Conservation (phyloP, 129 eudicot genomes). For the Chrysanthemum seticuspe region DNA sequence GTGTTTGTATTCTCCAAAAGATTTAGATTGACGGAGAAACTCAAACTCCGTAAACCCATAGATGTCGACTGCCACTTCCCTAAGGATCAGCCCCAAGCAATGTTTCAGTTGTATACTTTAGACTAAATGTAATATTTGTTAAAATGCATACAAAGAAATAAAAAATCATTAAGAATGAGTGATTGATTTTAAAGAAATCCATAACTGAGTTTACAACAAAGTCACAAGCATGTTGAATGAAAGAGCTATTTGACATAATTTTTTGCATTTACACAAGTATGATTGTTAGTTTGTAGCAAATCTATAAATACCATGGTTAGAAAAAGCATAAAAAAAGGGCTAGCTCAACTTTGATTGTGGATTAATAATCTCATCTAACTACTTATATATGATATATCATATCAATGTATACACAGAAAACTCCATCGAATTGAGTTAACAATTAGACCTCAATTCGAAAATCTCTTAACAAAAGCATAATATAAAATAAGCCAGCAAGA, state of each 20-base stretch:
- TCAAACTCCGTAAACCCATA: too few relatives aligned
- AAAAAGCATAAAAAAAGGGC: neutral
- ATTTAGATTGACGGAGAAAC: too few relatives aligned
- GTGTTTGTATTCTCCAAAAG: too few relatives aligned
- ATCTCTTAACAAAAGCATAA: slow-evolving; percentile 4
- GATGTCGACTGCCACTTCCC: too few relatives aligned
- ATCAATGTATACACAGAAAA: slow-evolving; percentile 22
- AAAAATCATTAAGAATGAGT: too few relatives aligned
- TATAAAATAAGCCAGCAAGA: slow-evolving; percentile 1
- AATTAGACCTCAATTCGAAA: slow-evolving; percentile 19
- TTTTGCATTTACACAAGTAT: slow-evolving; percentile 7
- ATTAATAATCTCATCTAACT: slow-evolving; percentile 5
- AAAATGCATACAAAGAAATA: too few relatives aligned
- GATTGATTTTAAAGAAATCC: too few relatives aligned
- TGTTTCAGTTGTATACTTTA: too few relatives aligned
- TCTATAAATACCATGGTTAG: neutral
- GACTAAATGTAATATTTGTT: too few relatives aligned
- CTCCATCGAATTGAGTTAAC: slow-evolving; percentile 19
- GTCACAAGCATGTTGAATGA: neutral
- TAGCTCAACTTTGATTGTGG: neutral
- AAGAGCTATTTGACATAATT: neutral
- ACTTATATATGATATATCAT: slow-evolving; percentile 24
- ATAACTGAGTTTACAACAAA: too few relatives aligned
- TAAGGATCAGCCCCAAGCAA: too few relatives aligned
- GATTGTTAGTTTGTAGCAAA: neutral